Conservation (phyloP, 768 basidiomycete genomes). For the Mycena maculata region DNA sequence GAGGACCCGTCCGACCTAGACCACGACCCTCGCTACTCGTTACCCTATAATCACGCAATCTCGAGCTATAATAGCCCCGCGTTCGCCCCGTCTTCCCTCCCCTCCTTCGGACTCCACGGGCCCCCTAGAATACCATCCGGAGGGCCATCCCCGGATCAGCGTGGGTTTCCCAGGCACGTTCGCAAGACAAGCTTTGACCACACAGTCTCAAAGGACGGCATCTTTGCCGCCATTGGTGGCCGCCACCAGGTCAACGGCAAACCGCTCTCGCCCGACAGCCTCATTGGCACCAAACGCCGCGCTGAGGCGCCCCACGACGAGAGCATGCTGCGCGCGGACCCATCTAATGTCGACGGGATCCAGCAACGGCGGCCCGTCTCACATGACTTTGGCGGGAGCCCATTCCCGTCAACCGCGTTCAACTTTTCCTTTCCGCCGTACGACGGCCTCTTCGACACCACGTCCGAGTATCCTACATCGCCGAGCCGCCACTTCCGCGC, state of each 20-base stretch:
- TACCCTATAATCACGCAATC: conserved; percentile 52
- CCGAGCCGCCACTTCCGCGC: conserved; percentile 35
- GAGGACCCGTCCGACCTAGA: conserved; percentile 54
- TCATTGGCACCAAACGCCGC: conserved; percentile 80
- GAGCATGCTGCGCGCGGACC: conserved; percentile 83
- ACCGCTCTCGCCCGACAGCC: conserved; percentile 71
- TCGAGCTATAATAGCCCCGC: conserved; percentile 59
- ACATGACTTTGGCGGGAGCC: conserved; percentile 53
- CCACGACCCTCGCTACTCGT: conserved; percentile 43
- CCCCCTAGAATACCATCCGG: conserved; percentile 53
- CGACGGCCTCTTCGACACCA: conserved; percentile 70
- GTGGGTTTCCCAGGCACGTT: conserved; percentile 83
- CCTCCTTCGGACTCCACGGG: conserved; percentile 76
- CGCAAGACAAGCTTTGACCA: conserved; percentile 97
- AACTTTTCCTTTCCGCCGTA: conserved; percentile 79
- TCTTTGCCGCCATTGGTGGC: conserved; percentile 68
- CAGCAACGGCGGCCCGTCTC: conserved; percentile 43
- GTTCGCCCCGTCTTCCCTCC: conserved; percentile 79
- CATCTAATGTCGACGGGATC: conserved; percentile 63
- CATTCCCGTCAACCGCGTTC: conserved; percentile 77
- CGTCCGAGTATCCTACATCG: conserved; percentile 40
- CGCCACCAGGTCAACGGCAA: conserved; percentile 87
- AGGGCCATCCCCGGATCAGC: conserved; percentile 52
- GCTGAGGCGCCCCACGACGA: conserved; percentile 86
- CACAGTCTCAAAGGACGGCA: conserved; percentile 79